These are phyloP conservation scores for Aegle marmelos DNA, from an alignment of 345 rosid genomes.

Conservation along the genomic window DNA sequence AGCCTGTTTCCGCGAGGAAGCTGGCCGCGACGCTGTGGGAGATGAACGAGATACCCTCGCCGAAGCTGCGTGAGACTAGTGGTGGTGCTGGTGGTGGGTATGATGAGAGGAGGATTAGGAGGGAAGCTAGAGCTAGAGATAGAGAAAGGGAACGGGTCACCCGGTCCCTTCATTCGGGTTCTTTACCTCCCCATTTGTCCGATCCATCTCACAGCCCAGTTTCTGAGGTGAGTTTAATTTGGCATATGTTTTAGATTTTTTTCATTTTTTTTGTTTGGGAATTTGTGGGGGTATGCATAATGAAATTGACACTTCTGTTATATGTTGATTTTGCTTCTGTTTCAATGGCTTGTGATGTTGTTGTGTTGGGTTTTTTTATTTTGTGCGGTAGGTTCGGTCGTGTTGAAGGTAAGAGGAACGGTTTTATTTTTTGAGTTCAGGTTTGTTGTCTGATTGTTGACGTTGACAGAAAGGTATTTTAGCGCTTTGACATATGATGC, in stretches of 20 bases:
- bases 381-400: background rate
- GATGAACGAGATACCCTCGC: constrained; percentile 94
- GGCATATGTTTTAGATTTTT: background rate
- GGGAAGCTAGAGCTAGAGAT: constrained; percentile 42
- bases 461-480: background rate
- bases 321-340: background rate
- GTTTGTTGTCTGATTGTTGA: background rate
- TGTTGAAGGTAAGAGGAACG: background rate
- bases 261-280: background rate
- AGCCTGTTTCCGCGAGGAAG: constrained; percentile 92
- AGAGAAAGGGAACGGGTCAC: constrained; percentile 42
- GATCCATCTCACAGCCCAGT: constrained; percentile 98
- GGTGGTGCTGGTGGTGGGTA: background rate
- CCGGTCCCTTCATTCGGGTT: constrained; percentile 65
- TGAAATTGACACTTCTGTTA: background rate
- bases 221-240: constrained; percentile 64
- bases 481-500: background rate
- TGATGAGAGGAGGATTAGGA: constrained; percentile 44
- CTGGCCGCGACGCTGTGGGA: constrained; percentile 98
- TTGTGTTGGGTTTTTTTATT: background rate
- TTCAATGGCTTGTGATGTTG: background rate
- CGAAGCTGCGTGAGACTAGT: constrained; percentile 39
- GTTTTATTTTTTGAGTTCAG: background rate
- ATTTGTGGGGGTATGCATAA: background rate
- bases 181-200: constrained; percentile 87